Evolutionary conservation across 1,139 yeast genomes (phyloP).

Genomic region (Arxiozyma heterogenica): DNA sequence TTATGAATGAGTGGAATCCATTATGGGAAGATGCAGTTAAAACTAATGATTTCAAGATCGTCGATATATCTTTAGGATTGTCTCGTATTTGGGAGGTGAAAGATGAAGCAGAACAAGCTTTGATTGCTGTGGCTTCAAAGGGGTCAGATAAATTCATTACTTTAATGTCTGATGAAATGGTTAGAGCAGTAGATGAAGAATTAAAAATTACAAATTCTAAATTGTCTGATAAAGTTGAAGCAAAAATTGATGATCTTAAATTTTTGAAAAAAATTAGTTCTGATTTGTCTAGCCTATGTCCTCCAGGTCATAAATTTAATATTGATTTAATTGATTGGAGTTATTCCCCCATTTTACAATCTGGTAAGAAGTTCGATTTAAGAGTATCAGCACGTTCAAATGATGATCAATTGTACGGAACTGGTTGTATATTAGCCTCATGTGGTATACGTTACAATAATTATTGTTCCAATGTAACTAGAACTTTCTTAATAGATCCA

Average conservation of each 20-base stretch:
- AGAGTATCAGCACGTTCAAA: slow-evolving; percentile 77
- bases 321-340: slow-evolving; percentile 84
- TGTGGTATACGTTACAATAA: slow-evolving; percentile 82
- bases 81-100: slow-evolving; percentile 62
- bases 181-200: slow-evolving; percentile 80
- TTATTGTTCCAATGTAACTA: slow-evolving; percentile 79
- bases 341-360: slow-evolving; percentile 83
- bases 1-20: slow-evolving; percentile 70
- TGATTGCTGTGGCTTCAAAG: slow-evolving; percentile 62
- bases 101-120: slow-evolving; percentile 67
- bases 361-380: slow-evolving; percentile 79
- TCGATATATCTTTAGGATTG: slow-evolving; percentile 50
- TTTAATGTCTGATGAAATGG: slow-evolving; percentile 80
- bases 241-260: slow-evolving; percentile 66
- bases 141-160: slow-evolving; percentile 77
- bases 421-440: slow-evolving; percentile 77
- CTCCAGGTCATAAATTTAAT: slow-evolving; percentile 53
- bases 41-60: slow-evolving; percentile 35
- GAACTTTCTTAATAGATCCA: slow-evolving; percentile 89
- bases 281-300: slow-evolving; percentile 38
- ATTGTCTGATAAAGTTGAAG: slow-evolving; percentile 69
- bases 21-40: slow-evolving; percentile 40
- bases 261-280: slow-evolving; percentile 57
- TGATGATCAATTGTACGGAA: slow-evolving; percentile 54
- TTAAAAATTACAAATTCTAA: slow-evolving; percentile 62